Base-by-base conservation (phyloP, 2,329 filamentous ascomycete genomes). In the Coniella vitis region DNA sequence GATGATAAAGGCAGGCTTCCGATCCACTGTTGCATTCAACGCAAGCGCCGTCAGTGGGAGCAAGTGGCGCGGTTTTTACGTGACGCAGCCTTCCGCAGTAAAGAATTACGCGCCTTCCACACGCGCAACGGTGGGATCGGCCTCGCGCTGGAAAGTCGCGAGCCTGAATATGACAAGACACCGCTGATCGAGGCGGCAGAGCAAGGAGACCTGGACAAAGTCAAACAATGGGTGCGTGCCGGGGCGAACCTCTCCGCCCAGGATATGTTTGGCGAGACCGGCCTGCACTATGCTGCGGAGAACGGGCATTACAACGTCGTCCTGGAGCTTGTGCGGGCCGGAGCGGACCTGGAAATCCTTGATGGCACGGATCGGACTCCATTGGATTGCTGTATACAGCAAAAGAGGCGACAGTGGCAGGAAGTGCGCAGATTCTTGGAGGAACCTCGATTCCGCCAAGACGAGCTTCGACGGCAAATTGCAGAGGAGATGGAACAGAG, bases 301-400 rank as follows among this genome's bases (percentile, higher is more conserved):
- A 47, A 47, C 3, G 45, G 45, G 4, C 37, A 47, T n/a, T 40
- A 40, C 16, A 20, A 47, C 17, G 21, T 47, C 13, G 45, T 47
- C 17, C 39, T 35, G 19, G 45, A 40, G 20, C 45, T 47, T 1
- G 36, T 47, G 9, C 45, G 37, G 17, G 36, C 36, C 2, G 45
- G 45, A 2, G 17, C 45, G 32, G 37, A 19, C 19, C 34, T 40
- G 25, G 45, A 47, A 12, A 31, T 36, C 5, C 20, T 41, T 9
- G 45, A 47, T 19, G 22, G 9, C 0, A 13, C 21, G 3, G 22
- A 21, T 4, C 31, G 37, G 20, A 47, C 45, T 20, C 45, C 45
- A 9, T 25, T 47, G 14, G 13, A 29, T 3, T 47, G 45, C n/a
- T 47, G 37, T 17, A 31, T 20, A 1, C 38, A 47, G 29, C 36